phyloP scores from a whole-genome alignment of 2,329 filamentous ascomycete species.

The Pseudovirgaria hyperparasitica region DNA sequence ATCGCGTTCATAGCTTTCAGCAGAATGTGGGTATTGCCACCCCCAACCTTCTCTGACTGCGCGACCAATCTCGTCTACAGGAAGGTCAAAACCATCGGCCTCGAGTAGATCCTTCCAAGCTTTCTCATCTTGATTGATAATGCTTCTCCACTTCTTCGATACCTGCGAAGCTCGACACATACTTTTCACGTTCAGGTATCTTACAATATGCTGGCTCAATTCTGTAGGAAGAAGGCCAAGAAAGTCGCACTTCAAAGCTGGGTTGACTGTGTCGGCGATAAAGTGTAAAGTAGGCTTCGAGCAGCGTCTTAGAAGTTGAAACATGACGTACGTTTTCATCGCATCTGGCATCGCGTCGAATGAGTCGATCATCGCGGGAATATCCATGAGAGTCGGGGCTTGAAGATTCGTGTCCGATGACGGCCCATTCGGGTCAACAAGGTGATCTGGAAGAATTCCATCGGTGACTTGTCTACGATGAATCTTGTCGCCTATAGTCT shows the following conservation, averaged over 20 bases:
- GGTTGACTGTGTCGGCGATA: slow-evolving; percentile 83
- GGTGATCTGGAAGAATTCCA: no score
- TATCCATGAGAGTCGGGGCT: slow-evolving; percentile 49
- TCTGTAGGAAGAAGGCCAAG: slow-evolving; percentile 72
- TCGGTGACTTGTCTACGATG: neutral
- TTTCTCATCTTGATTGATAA: slow-evolving; percentile 85
- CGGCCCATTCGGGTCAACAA: no score
- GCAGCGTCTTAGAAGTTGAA: slow-evolving; percentile 81
- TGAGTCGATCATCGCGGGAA: slow-evolving; percentile 73
- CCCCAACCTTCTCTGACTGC: slow-evolving; percentile 91
- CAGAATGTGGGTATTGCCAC: slow-evolving; percentile 78
- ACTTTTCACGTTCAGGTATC: slow-evolving; percentile 73
- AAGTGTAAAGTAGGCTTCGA: slow-evolving; percentile 79
- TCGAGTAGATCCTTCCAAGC: slow-evolving; percentile 93
- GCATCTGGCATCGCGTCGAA: slow-evolving; percentile 86
- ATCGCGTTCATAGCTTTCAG: slow-evolving; percentile 68
- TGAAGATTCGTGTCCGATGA: slow-evolving; percentile 22
- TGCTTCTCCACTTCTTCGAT: slow-evolving; percentile 83
- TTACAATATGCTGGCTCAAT: slow-evolving; percentile 74
- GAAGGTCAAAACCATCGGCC: slow-evolving; percentile 65
- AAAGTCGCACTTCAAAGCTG: slow-evolving; percentile 89
- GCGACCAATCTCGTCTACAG: slow-evolving; percentile 69
- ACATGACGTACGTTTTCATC: slow-evolving; percentile 94
- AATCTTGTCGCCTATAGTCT: slow-evolving; percentile 1
- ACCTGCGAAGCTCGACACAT: slow-evolving; percentile 86